Conservation (phyloP, 768 basidiomycete genomes). For the Phallus indusiatus region DNA sequence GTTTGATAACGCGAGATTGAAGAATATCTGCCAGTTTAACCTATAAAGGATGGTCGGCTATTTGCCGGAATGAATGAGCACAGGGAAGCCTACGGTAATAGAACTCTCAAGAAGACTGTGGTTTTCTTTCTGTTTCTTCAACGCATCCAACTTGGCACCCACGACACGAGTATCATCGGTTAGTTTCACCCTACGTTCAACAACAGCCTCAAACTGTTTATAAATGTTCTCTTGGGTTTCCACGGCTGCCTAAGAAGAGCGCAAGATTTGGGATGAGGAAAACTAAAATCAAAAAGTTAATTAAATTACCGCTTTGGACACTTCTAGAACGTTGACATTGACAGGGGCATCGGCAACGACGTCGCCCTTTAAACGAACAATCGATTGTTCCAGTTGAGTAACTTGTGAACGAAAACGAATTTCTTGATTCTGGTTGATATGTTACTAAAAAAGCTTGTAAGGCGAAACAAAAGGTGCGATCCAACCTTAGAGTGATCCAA, state of each 20-base stretch:
- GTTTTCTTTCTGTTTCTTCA: slow-evolving; percentile 42
- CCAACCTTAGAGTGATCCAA: not conserved
- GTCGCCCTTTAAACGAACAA: slow-evolving; percentile 23
- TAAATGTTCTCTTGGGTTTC: slow-evolving; percentile 38
- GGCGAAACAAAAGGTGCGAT: not conserved
- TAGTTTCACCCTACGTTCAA: slow-evolving; percentile 34
- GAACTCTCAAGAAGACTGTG: slow-evolving; percentile 36
- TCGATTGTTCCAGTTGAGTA: not conserved
- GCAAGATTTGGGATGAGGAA: not conserved
- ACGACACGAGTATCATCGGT: slow-evolving; percentile 37
- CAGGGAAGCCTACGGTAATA: slow-evolving; percentile 34
- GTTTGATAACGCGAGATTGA: slow-evolving; percentile 38
- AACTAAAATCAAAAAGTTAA: not conserved
- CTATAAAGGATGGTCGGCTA: slow-evolving; percentile 25
- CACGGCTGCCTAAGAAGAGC: slow-evolving; percentile 39
- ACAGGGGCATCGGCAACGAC: slow-evolving; percentile 63
- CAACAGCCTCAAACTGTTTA: slow-evolving; percentile 40
- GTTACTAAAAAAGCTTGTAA: not conserved
- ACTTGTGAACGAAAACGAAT: not conserved
- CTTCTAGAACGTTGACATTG: slow-evolving; percentile 47
- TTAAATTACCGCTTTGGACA: slow-evolving; percentile 39
- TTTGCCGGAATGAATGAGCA: not conserved
- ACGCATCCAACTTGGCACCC: slow-evolving; percentile 31
- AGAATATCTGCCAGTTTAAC: slow-evolving; percentile 39
- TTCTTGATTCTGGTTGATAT: not conserved